Evolutionary conservation across 2,329 filamentous ascomycete species (phyloP).

Genomic region (Trichoderma sp.): DNA sequence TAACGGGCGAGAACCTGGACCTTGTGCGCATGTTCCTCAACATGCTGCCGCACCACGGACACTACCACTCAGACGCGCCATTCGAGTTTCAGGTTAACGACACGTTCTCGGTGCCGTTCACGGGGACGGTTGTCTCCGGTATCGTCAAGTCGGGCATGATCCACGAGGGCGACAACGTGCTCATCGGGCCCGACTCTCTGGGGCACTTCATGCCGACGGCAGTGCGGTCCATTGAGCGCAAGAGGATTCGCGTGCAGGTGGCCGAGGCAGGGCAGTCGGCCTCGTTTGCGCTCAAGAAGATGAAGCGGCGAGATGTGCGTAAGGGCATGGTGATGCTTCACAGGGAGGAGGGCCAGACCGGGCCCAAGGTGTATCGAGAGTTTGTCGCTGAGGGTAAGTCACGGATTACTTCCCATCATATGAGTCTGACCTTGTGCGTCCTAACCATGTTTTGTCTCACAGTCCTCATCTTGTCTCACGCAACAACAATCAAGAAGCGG

Average conservation of each 20-base stretch:
- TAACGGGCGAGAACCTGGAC: slow-evolving; percentile 88
- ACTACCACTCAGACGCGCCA: slow-evolving; percentile 83
- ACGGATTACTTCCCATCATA: background rate
- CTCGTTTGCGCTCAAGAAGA: slow-evolving; percentile 84
- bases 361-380: slow-evolving; percentile 71
- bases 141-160: slow-evolving; percentile 87
- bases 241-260: slow-evolving; percentile 84
- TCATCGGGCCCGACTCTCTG: slow-evolving; percentile 86
- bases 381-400: slow-evolving; percentile 73
- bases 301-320: slow-evolving; percentile 86
- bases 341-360: slow-evolving; percentile 72
- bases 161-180: slow-evolving; percentile 84
- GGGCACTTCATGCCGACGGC: slow-evolving; percentile 87
- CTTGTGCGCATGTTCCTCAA: slow-evolving; percentile 92
- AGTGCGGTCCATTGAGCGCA: slow-evolving; percentile 91
- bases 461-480: slow-evolving; percentile 93
- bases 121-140: slow-evolving; percentile 92
- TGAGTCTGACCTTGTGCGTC: too few species aligned
- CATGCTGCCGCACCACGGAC: slow-evolving; percentile 90
- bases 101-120: slow-evolving; percentile 96
- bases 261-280: slow-evolving; percentile 91
- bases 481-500: slow-evolving; percentile 93
- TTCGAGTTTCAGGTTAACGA: slow-evolving; percentile 98
- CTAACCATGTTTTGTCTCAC: background rate
- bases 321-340: slow-evolving; percentile 98